Base-by-base conservation (phyloP, 169 alveolate genomes). In the Fabrea salina region DNA sequence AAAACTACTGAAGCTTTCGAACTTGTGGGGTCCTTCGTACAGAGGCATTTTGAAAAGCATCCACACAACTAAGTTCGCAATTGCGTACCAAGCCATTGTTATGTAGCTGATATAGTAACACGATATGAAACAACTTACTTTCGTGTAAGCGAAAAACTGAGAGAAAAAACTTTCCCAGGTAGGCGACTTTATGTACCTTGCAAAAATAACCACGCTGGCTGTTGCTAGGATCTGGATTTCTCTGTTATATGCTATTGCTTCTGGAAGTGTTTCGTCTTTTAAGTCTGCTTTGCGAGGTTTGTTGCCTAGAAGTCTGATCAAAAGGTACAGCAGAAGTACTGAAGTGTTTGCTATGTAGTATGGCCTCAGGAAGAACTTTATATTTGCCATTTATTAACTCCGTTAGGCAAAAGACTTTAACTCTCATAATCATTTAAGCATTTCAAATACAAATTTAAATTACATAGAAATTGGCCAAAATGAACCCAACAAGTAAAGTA, bases 11-110 rank as follows among this genome's bases (percentile, higher is more conserved):
- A 64, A 19, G n/a, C 41, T 56, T 19, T 22, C 30, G 37, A 64
- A 64, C n/a, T 64, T 64, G 37, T 64, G 50, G 16, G 27, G 32
- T 39, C 35, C 54, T 6, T 37, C 54, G 35, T 32, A 64, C 32
- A 64, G n/a, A 64, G 75, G 75, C 54, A 64, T 64, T 64, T 64
- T 64, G 30, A 64, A 64, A 0, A 64, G 54, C 50, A 64, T 64
- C 50, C 75, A 64, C 0, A 19, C 50, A 64, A 64, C 25, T 0
- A 64, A 5, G 7, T 27, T 39, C 3, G 37, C 27, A 64, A 22
- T 32, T 1, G 41, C 16, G n/a, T 64, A 64, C 75, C 75, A 64
- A 40, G 41, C 19, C 75, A 64, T 64, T 16, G 30, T 33, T 56
- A 51, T 39, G 2, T 19, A 6, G 37, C 39, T 40, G 27, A 64